phyloP scores from a whole-genome alignment of 1,139 yeast genomes.

The Arxiozyma telluris region DNA sequence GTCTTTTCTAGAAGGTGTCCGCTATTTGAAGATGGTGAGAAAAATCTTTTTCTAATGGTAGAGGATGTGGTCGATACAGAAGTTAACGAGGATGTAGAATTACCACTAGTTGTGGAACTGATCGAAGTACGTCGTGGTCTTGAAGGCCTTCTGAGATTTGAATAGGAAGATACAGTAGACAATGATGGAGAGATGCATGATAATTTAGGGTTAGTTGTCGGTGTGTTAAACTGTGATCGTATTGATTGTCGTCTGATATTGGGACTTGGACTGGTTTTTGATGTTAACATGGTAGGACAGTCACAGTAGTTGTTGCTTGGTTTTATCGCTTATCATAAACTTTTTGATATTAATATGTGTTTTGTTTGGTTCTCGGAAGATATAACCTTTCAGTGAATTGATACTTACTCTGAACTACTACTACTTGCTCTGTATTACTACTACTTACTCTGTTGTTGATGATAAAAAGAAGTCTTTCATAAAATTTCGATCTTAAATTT shows the following conservation, averaged over 20 bases:
- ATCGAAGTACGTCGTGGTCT: constrained; percentile 12
- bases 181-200: constrained; percentile 1
- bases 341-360: not conserved
- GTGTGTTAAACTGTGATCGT: constrained; percentile 5
- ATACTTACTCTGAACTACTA: not conserved
- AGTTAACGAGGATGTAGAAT: constrained; percentile 9
- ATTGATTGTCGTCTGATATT: constrained; percentile 8
- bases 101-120: constrained; percentile 13
- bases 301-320: not conserved
- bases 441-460: not conserved
- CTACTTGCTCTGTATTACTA: not conserved
- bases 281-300: not conserved
- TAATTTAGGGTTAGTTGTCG: constrained; percentile 2
- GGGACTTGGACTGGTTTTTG: constrained; percentile 6
- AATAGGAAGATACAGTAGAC: constrained; percentile 11
- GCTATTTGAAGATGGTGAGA: constrained; percentile 1
- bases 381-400: too few species aligned
- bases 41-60: constrained; percentile 1
- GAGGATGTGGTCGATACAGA: constrained; percentile 11
- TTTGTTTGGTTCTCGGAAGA: too few species aligned
- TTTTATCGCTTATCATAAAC: not conserved
- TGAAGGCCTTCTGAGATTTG: constrained; percentile 13
- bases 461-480: not conserved
- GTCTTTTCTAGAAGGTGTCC: not conserved
- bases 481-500: not conserved